Evolutionary conservation across 2,329 filamentous ascomycete genomes (phyloP), one percentile per base, ranked within the genome.

Genomic region (Microcyclospora pomicola): DNA sequence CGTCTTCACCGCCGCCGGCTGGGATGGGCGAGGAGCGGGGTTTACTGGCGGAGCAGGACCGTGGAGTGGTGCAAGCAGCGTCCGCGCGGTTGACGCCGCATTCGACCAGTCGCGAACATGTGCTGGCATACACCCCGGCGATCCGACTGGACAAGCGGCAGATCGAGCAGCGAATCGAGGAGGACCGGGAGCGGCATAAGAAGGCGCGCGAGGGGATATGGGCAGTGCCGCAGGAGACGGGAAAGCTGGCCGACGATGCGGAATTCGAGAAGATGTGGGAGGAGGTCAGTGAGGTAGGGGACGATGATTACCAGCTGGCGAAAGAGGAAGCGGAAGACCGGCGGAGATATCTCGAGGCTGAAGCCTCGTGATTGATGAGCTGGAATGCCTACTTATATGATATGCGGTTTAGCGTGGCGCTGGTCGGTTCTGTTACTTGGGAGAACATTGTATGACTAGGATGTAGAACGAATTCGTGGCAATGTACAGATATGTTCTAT

Each of bases 121-220:
- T 31, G 12, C 37, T 34, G 4, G 15, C 40, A 3, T 42, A 39
- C 27, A 15, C 9, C 15, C 33, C 45, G 13, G 44, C 40, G 9
- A 60, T 67, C 33, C 65, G 69, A 36, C 59, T 91, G 36, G 84
- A 95, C 53, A 91, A 88, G 62, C 73, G 81, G 39, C 83, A 94
- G 62, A 82, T 95, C 37, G 87, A 96, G 63, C 87, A 96, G 65
- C 72, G 91, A 31, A 94, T 98, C 45, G 92, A 98, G 51, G 92
- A 98, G 62, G 91, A 98, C 60, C 71, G 91, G 3, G 91, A 98
- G 60, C 69, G 91, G 32, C 92, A 98, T 60, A 98, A 98, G 68
- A 69, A 88, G 32, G 67, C 88, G 52, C 68, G 91, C 15, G 91
- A 98, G 63, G 86, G 79, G 51, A 92, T 94, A 45, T 98, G 92